Base-by-base conservation (phyloP, 2,329 filamentous ascomycete species). In the Plenodomus tracheiphilus region DNA sequence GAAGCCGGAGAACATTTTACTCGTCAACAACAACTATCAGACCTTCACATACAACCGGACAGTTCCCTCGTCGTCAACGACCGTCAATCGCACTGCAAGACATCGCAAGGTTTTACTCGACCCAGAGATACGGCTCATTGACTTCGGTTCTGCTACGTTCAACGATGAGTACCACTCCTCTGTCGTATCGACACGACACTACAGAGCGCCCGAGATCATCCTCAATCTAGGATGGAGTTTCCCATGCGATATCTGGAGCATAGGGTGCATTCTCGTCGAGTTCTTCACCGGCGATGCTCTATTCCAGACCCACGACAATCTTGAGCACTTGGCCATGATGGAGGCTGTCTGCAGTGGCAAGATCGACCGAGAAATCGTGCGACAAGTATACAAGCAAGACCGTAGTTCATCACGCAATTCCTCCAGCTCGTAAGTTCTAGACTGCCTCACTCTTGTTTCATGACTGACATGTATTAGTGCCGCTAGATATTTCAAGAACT, bases 291-390 rank as follows among this genome's bases (percentile, higher is more conserved):
- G 84, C 9, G 84, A 87, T 67, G 84, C 84, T 37, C 74, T 87
- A 2, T 87, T 87, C 73, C 84, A 87, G 65, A 86, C 84, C 0
- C 84, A 86, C 64, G 84, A 87, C 68, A 86, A 86, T 54, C 77
- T 85, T 25, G 84, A 86, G 65, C 84, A 87, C 66, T 77, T 87
- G 39, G 84, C 83, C 32, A 87, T 87, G 84, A 87, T 87, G 84
- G 84, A 87, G 68, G 77, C 78, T 10, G 82, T 85, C 8, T 84
- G 82, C 62, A 79, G 78, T 35, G 73, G 74, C 39, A 79, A 78
- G 56, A 79, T 85, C 37, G 82, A 85, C 51, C 67, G 77, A 7
- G 78, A 78, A 28, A 70, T 85, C 20, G 77, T 85, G 45, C 75
- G 75, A 56, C 76, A 80, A 49, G 81, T 84, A 21, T 74, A 76